phyloP scores from a whole-genome alignment of 176 grass and related monocot genomes.

The Aechmea fasciata region DNA sequence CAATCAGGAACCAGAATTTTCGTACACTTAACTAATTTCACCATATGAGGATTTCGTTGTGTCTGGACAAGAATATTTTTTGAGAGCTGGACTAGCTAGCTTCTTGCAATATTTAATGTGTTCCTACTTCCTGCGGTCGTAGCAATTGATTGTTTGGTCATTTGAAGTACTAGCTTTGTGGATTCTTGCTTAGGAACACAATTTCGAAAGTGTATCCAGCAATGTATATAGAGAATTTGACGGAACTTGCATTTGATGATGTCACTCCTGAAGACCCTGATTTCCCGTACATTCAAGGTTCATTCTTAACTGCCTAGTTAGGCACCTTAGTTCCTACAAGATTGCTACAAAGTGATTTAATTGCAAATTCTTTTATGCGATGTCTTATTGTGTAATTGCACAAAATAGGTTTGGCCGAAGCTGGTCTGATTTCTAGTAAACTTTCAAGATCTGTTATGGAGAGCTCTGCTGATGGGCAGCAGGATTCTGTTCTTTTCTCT shows the following conservation, averaged over 20 bases:
- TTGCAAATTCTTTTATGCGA: background rate
- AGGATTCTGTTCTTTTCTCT: constrained; percentile 50
- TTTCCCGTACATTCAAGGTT: constrained; percentile 93
- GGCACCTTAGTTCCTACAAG: background rate
- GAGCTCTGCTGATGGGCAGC: constrained; percentile 23
- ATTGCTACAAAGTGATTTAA: background rate
- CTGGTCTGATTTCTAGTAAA: constrained; percentile 83
- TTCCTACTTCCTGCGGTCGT: no score
- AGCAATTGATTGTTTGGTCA: background rate
- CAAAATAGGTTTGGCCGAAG: constrained; percentile 73
- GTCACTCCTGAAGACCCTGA: constrained; percentile 73
- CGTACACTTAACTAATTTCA: background rate
- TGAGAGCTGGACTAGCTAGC: background rate
- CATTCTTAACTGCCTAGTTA: constrained; percentile 13
- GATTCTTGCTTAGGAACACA: constrained; percentile 47
- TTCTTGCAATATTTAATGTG: no score
- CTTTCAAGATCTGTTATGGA: constrained; percentile 56
- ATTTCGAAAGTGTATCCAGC: constrained; percentile 94
- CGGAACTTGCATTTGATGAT: constrained; percentile 96
- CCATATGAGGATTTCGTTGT: background rate
- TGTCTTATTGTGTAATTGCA: constrained; percentile 1
- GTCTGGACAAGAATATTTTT: background rate
- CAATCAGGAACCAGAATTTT: background rate
- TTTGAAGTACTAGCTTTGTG: background rate
- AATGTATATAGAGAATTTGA: constrained; percentile 88